Evolutionary conservation across 1,284 basidiomycete species (phyloP).

Genomic region (Singerocomus inundabilis): DNA sequence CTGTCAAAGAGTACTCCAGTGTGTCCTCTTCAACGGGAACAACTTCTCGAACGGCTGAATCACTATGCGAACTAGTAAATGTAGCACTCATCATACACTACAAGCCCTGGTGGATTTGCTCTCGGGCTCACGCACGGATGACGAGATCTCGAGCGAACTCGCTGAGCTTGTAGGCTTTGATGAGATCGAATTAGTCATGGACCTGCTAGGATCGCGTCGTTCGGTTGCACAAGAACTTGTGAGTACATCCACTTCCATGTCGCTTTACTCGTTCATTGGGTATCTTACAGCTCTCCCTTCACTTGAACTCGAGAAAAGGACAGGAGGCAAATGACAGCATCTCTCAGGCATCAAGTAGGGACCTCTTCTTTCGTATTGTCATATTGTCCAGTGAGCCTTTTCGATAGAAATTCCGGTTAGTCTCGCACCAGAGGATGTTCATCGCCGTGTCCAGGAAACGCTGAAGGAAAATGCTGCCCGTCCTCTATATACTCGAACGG

Average conservation of each 20-base stretch:
- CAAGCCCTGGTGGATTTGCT: slow-evolving; percentile 23
- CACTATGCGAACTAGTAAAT: slow-evolving; percentile 15
- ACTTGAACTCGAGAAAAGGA: slow-evolving; percentile 2
- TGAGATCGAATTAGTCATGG: slow-evolving; percentile 68
- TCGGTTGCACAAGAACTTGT: slow-evolving; percentile 43
- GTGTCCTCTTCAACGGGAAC: slow-evolving; percentile 1
- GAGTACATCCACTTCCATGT: slow-evolving; percentile 4
- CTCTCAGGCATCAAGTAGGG: slow-evolving; percentile 14
- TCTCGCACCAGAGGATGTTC: slow-evolving; percentile 57
- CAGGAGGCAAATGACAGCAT: neutral
- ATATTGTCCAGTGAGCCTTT: neutral
- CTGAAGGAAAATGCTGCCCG: slow-evolving; percentile 65
- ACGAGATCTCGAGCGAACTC: slow-evolving; percentile 77
- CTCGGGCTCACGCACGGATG: slow-evolving; percentile 40
- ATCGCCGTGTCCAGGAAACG: slow-evolving; percentile 62
- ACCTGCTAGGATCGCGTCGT: slow-evolving; percentile 51
- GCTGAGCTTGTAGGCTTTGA: slow-evolving; percentile 88
- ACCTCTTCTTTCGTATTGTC: neutral
- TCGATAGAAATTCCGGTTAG: slow-evolving; percentile 18
- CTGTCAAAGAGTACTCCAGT: slow-evolving; percentile 21
- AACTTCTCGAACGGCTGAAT: slow-evolving; percentile 2
- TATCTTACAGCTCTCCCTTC: slow-evolving; percentile 17
- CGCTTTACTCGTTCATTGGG: neutral
- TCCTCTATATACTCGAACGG: slow-evolving; percentile 61
- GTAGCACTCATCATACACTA: slow-evolving; percentile 7